A percentile compares a stretch with the other conserved stretches of the same genome.
These are phyloP conservation scores for Candida xiaguanensis DNA, from an alignment of 805 yeast genomes.

Conservation along the genomic window DNA sequence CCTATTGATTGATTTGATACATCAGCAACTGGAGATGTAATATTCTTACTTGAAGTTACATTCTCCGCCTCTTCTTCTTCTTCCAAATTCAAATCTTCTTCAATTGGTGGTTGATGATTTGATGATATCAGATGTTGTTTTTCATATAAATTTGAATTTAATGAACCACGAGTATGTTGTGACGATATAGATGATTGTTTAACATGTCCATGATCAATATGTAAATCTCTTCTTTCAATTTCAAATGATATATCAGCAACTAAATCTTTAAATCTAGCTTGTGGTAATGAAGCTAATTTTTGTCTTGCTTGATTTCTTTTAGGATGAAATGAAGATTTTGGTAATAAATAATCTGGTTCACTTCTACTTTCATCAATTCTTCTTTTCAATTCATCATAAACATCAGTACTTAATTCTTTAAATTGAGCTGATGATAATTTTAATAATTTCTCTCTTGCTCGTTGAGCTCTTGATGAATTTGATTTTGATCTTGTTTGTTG, in stretches of 20 bases:
- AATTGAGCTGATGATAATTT: slow-evolving; percentile 82
- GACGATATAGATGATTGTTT: slow-evolving; percentile 2
- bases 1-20: slow-evolving; percentile 25
- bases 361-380: slow-evolving; percentile 59
- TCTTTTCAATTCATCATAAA: slow-evolving; percentile 85
- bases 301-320: slow-evolving; percentile 94
- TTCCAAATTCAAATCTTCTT: slow-evolving; percentile 3
- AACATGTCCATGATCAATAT: slow-evolving; percentile 18
- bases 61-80: not conserved
- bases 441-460: slow-evolving; percentile 81
- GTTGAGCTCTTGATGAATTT: slow-evolving; percentile 59
- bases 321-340: slow-evolving; percentile 76
- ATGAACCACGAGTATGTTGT: slow-evolving; percentile 8
- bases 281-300: slow-evolving; percentile 81
- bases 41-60: slow-evolving; percentile 5
- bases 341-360: slow-evolving; percentile 62
- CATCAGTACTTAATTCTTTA: slow-evolving; percentile 88
- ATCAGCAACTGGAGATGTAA: not conserved
- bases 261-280: slow-evolving; percentile 79
- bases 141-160: not conserved
- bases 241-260: slow-evolving; percentile 87
- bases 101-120: not conserved
- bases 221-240: slow-evolving; percentile 71
- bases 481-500: slow-evolving; percentile 31
- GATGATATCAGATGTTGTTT: not conserved